These are phyloP conservation scores for Leucocoprinus leucothites DNA, from an alignment of 768 basidiomycete genomes.

Conservation along the genomic window DNA sequence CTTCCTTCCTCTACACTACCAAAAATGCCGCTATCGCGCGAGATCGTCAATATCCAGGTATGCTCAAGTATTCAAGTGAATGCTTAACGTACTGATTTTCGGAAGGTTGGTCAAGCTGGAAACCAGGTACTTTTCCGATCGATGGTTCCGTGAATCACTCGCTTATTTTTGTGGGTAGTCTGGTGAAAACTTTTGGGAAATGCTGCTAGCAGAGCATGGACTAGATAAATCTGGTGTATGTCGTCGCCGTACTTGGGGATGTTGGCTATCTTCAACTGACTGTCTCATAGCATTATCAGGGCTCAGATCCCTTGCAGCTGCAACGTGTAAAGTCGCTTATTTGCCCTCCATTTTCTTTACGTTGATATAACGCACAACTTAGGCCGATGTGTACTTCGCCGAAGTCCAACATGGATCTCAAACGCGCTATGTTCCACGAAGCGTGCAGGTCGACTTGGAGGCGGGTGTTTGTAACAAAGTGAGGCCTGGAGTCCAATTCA, in stretches of 20 bases:
- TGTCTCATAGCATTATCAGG: slow-evolving; percentile 55
- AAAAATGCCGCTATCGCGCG: slow-evolving; percentile 57
- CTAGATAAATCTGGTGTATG: slow-evolving; percentile 68
- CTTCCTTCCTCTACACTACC: background rate
- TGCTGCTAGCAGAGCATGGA: slow-evolving; percentile 85
- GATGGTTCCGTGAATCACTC: slow-evolving; percentile 7
- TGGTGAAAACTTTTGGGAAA: slow-evolving; percentile 87
- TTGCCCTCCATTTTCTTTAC: background rate
- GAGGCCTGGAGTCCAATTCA: slow-evolving; percentile 22
- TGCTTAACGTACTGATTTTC: slow-evolving; percentile 11
- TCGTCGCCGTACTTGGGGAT: slow-evolving; percentile 7
- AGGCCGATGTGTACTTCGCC: slow-evolving; percentile 83
- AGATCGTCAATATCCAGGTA: slow-evolving; percentile 61
- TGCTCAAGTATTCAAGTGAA: slow-evolving; percentile 48
- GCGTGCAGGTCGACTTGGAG: slow-evolving; percentile 89
- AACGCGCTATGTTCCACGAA: slow-evolving; percentile 84
- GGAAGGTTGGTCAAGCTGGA: slow-evolving; percentile 71
- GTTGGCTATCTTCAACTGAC: slow-evolving; percentile 1
- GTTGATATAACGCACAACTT: background rate
- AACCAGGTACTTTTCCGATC: slow-evolving; percentile 33
- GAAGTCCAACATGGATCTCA: slow-evolving; percentile 53
- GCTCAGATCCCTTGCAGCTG: slow-evolving; percentile 72
- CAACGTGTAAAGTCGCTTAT: slow-evolving; percentile 51
- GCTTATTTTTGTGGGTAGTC: slow-evolving; percentile 34
- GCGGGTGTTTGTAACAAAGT: slow-evolving; percentile 80